Evolutionary conservation across 495 filamentous ascomycete species (phyloP).

Genomic region (Choiromyces venosus): DNA sequence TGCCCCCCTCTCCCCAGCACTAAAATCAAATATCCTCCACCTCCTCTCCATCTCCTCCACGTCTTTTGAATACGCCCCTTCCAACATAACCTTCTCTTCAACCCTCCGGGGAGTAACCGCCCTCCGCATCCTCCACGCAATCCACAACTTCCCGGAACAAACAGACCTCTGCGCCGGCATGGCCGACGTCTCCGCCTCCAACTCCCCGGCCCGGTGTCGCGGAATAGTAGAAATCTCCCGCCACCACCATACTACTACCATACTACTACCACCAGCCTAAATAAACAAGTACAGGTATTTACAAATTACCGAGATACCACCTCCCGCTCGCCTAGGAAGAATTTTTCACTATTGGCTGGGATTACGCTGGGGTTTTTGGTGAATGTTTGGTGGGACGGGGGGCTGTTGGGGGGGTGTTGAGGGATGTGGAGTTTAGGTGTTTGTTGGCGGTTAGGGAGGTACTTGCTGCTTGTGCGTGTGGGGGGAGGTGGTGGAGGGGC

Average conservation of each 20-base stretch:
- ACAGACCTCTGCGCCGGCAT: conserved; percentile 32
- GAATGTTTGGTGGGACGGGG: conserved; percentile 9
- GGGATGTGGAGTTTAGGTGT: conserved; percentile 9
- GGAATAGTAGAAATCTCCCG: too few relatives aligned
- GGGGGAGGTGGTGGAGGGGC: conserved; percentile 10
- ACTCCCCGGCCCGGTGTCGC: too few relatives aligned
- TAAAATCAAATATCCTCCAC: conserved; percentile 3
- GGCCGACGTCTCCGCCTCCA: conserved; percentile 22
- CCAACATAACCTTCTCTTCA: conserved; percentile 19
- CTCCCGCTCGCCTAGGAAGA: conserved; percentile 1
- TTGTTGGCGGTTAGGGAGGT: conserved; percentile 4
- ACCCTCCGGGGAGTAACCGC: conserved; percentile 27
- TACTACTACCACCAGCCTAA: background rate
- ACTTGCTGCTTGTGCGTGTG: conserved; percentile 7
- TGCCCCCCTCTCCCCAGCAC: background rate
- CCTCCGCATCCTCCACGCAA: conserved; percentile 33
- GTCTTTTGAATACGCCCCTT: conserved; percentile 29
- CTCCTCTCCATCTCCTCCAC: conserved; percentile 11
- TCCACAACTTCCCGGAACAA: conserved; percentile 36
- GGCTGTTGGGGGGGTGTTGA: conserved; percentile 4
- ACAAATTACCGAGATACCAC: background rate
- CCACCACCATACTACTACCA: too few relatives aligned
- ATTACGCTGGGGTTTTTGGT: conserved; percentile 18
- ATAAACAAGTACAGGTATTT: background rate
- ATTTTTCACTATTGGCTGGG: conserved; percentile 21